Evolutionary conservation across 805 yeast species (phyloP).

Genomic region (Kodamaea sagamina): DNA sequence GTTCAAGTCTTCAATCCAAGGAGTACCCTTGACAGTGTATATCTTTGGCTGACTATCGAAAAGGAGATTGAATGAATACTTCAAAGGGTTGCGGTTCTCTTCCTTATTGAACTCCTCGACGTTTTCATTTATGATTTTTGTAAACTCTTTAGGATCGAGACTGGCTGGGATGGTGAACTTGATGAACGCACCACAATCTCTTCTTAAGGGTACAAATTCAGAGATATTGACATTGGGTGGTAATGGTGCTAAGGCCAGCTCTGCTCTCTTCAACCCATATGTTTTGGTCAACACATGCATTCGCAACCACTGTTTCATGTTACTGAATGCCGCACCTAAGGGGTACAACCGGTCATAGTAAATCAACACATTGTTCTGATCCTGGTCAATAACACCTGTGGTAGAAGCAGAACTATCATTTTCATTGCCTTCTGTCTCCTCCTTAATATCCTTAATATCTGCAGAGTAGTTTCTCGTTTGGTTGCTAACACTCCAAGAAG

Average conservation of each 20-base stretch:
- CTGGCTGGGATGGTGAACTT: constrained; percentile 63
- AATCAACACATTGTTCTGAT: constrained; percentile 32
- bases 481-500: no score
- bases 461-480: constrained; percentile 17
- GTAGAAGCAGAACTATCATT: constrained; percentile 34
- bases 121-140: constrained; percentile 51
- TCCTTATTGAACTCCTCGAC: constrained; percentile 27
- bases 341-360: constrained; percentile 42
- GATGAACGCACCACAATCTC: constrained; percentile 96
- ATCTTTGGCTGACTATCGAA: constrained; percentile 47
- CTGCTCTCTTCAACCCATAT: constrained; percentile 3
- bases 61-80: constrained; percentile 13
- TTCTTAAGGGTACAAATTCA: constrained; percentile 64
- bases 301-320: constrained; percentile 24
- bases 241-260: constrained; percentile 25
- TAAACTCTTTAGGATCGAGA: constrained; percentile 52
- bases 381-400: constrained; percentile 44
- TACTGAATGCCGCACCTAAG: constrained; percentile 26
- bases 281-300: background rate
- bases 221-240: constrained; percentile 44
- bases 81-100: constrained; percentile 13
- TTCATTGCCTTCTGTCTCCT: constrained; percentile 32
- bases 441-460: constrained; percentile 35
- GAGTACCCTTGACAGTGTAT: constrained; percentile 82
- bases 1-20: constrained; percentile 94